Percentiles rank a stretch among this genome's conserved stretches.
phyloP scores from a whole-genome alignment of 106 monocot genomes.

The Dendrobium officinale region DNA sequence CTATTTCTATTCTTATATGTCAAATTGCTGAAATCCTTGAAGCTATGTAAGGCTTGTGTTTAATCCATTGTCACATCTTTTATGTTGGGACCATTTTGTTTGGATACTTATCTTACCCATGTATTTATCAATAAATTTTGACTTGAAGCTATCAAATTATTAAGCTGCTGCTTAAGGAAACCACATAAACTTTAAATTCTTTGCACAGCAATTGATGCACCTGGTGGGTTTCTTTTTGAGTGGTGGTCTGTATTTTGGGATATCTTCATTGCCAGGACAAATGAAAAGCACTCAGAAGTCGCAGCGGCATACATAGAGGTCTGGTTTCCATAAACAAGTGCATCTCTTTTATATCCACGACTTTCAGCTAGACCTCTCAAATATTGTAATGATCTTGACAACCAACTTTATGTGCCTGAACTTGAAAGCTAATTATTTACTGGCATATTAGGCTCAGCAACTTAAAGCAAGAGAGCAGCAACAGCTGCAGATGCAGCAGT shows the following conservation, averaged over 20 bases:
- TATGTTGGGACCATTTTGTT: not conserved
- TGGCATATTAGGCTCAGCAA: conserved; percentile 43
- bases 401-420: not conserved
- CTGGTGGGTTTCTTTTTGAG: conserved; percentile 96
- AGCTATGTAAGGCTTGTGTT: not conserved
- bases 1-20: not conserved
- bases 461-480: conserved; percentile 77
- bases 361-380: not conserved
- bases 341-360: not conserved
- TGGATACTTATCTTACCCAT: not conserved
- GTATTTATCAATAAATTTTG: not conserved
- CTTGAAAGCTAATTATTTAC: not conserved
- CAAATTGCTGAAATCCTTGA: not conserved
- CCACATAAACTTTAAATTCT: conserved; percentile 2
- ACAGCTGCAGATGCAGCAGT: conserved; percentile 65
- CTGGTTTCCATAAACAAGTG: not conserved
- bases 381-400: not conserved
- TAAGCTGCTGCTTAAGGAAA: not conserved
- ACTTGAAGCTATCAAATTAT: not conserved
- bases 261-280: conserved; percentile 93
- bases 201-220: conserved; percentile 88
- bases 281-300: conserved; percentile 69
- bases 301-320: conserved; percentile 65
- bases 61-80: not conserved
- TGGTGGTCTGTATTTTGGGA: conserved; percentile 99